Conservation (phyloP, 768 basidiomycete genomes). For the Podaxis carcinomalis region DNA sequence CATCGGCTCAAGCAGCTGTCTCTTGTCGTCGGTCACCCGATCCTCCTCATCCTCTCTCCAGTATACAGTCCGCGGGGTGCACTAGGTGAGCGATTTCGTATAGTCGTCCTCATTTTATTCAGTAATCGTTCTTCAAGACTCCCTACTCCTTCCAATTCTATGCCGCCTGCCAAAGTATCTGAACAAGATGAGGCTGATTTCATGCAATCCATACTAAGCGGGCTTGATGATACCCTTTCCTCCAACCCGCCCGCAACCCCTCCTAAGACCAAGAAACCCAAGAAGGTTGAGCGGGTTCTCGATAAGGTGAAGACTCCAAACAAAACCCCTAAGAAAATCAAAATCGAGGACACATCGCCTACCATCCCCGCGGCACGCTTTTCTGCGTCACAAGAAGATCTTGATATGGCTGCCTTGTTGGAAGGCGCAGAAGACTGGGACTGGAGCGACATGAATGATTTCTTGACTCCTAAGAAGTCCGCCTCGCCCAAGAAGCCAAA, state of each 20-base stretch:
- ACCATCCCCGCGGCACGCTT: conserved; percentile 18
- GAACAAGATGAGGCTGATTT: conserved; percentile 53
- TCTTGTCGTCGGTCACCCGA: not conserved
- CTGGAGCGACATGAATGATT: conserved; percentile 47
- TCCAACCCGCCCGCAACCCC: conserved; percentile 33
- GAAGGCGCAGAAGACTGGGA: conserved; percentile 72
- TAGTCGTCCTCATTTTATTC: not conserved
- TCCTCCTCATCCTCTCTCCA: not conserved
- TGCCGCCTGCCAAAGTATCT: conserved; percentile 31
- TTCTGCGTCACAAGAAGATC: conserved; percentile 24
- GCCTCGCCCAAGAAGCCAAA: conserved; percentile 25
- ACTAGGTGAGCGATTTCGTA: not conserved
- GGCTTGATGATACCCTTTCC: conserved; percentile 51
- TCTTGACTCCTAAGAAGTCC: conserved; percentile 44
- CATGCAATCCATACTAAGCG: conserved; percentile 37
- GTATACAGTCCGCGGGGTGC: not conserved
- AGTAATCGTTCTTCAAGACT: not conserved
- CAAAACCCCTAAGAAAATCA: not conserved
- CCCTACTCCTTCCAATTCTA: conserved; percentile 12
- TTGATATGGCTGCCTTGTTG: conserved; percentile 47
- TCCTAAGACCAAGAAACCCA: conserved; percentile 15
- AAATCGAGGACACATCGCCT: not conserved
- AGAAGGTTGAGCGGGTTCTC: conserved; percentile 6
- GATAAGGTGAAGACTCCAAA: conserved; percentile 12
- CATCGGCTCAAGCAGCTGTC: not conserved